phyloP scores from a whole-genome alignment of 1,139 yeast species.

The Kurtzmaniella quercitrusa region DNA sequence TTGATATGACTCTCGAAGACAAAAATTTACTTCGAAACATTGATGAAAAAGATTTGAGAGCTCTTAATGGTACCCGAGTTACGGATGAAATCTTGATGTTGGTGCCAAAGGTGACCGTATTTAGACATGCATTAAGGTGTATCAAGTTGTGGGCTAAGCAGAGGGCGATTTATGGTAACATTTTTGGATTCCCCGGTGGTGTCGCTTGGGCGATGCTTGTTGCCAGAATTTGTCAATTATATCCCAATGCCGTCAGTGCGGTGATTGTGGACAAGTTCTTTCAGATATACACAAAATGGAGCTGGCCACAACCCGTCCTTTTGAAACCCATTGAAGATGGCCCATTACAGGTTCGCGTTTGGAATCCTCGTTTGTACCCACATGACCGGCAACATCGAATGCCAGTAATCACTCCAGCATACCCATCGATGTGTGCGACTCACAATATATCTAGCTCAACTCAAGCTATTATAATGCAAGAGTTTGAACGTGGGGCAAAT shows the following conservation, averaged over 20 bases:
- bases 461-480: constrained; percentile 70
- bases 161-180: constrained; percentile 88
- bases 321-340: constrained; percentile 94
- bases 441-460: constrained; percentile 91
- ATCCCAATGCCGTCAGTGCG: constrained; percentile 94
- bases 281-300: constrained; percentile 83
- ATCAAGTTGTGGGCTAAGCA: constrained; percentile 96
- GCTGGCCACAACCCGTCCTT: constrained; percentile 98
- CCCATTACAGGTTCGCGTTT: constrained; percentile 89
- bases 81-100: constrained; percentile 87
- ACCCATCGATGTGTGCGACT: constrained; percentile 99
- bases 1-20: constrained; percentile 69
- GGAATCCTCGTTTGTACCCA: constrained; percentile 92
- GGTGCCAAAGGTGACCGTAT: constrained; percentile 91
- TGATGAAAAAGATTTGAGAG: constrained; percentile 85
- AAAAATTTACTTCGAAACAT: constrained; percentile 78
- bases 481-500: constrained; percentile 68
- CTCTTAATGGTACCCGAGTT: constrained; percentile 93
- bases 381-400: constrained; percentile 85
- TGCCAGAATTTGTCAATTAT: constrained; percentile 92
- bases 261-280: constrained; percentile 86
- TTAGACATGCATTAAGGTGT: constrained; percentile 88
- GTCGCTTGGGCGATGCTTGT: constrained; percentile 99
- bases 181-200: constrained; percentile 98
- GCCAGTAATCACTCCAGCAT: constrained; percentile 99